These are phyloP conservation scores for Glebionis coronaria DNA, from an alignment of 129 eudicot genomes.

Conservation along the genomic window DNA sequence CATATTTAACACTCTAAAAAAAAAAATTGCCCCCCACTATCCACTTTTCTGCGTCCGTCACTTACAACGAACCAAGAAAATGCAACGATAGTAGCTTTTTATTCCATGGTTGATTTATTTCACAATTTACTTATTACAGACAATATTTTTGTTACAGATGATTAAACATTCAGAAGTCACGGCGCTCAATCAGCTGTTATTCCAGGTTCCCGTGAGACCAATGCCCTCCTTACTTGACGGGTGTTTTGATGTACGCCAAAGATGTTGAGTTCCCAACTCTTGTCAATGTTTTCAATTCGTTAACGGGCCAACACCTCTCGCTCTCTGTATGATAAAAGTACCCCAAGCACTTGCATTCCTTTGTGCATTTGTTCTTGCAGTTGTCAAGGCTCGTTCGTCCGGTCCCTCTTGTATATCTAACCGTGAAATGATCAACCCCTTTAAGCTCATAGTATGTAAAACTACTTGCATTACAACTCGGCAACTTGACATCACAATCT, in stretches of 20 bases:
- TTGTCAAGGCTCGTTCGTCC: neutral
- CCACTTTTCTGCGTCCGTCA: too few species aligned
- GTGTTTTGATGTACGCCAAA: constrained; percentile 46
- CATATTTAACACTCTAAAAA: too few species aligned
- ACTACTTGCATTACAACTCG: constrained; percentile 28
- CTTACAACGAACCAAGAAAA: too few species aligned
- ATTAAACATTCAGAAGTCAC: neutral
- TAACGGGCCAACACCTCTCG: constrained; percentile 52
- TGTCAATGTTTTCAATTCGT: constrained; percentile 44
- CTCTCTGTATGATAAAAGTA: constrained; percentile 41
- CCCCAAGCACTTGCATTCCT: constrained; percentile 61
- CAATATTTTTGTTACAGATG: neutral
- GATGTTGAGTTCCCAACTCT: constrained; percentile 33
- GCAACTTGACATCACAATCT: constrained; percentile 27
- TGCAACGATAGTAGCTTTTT: too few species aligned
- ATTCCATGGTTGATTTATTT: too few species aligned
- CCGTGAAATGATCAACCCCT: constrained; percentile 55
- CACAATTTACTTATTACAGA: neutral
- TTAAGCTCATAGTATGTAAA: constrained; percentile 40
- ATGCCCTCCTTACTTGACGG: neutral
- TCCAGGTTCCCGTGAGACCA: neutral
- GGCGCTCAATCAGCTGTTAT: neutral
- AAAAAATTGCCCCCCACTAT: too few species aligned
- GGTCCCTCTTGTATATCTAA: constrained; percentile 7
- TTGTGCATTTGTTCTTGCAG: constrained; percentile 40